Evolutionary conservation across 768 basidiomycete genomes (phyloP).

Genomic region (Amanita rimosa): DNA sequence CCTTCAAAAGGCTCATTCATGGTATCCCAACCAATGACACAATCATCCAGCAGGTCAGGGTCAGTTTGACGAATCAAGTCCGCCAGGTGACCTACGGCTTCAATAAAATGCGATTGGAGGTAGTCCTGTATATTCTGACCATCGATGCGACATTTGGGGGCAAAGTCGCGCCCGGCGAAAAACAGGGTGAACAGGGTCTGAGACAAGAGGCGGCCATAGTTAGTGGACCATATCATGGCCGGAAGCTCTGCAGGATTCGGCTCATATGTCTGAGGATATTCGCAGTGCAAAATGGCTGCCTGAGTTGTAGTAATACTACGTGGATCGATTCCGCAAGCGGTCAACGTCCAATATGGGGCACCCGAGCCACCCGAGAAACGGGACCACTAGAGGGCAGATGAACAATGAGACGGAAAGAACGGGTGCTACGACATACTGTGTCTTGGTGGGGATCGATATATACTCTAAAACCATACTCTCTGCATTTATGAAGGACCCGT

Average conservation of each 20-base stretch:
- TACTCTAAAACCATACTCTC: conserved; percentile 83
- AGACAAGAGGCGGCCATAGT: conserved; percentile 80
- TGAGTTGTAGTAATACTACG: conserved; percentile 77
- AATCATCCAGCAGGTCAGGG: conserved; percentile 61
- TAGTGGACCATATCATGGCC: conserved; percentile 96
- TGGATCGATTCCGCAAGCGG: conserved; percentile 85
- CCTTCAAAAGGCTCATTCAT: conserved; percentile 94
- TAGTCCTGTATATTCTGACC: conserved; percentile 89
- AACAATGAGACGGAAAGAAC: conserved; percentile 2
- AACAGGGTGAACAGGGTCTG: conserved; percentile 93
- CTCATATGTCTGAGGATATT: conserved; percentile 57
- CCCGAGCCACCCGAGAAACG: conserved; percentile 93
- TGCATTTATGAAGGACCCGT: conserved; percentile 79
- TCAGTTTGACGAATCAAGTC: conserved; percentile 68
- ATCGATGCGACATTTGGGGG: conserved; percentile 86
- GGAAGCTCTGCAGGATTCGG: conserved; percentile 71
- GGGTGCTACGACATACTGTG: conserved; percentile 41
- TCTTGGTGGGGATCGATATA: conserved; percentile 98
- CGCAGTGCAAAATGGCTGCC: conserved; percentile 78
- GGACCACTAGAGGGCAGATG: conserved; percentile 59
- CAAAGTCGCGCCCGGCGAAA: conserved; percentile 83
- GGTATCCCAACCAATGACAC: conserved; percentile 94
- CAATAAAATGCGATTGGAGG: conserved; percentile 66
- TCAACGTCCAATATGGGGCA: conserved; percentile 88
- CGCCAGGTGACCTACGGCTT: conserved; percentile 65